phyloP scores from a whole-genome alignment of 108 stramenopile species.

The Parmales sp. region DNA sequence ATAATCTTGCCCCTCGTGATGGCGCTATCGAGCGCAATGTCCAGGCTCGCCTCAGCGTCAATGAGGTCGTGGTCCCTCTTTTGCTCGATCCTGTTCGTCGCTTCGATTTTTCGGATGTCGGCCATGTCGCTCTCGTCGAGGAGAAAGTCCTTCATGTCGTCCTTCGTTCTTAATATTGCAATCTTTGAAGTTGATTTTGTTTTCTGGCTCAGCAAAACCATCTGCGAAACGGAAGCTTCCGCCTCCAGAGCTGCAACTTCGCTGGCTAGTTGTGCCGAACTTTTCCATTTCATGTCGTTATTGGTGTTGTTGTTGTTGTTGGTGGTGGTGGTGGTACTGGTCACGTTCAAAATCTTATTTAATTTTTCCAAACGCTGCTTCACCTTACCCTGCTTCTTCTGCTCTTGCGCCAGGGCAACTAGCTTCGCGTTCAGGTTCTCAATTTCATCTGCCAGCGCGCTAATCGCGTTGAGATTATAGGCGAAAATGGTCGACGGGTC shows the following conservation, averaged over 20 bases:
- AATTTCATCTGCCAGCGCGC: background rate
- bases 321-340: too few species aligned
- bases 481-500: constrained; percentile 5
- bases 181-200: background rate
- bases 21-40: background rate
- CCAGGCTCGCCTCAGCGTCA: background rate
- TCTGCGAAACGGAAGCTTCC: background rate
- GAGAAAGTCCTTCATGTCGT: background rate
- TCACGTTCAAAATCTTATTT: too few species aligned
- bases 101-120: background rate
- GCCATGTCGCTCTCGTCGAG: background rate
- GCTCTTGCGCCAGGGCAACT: background rate
- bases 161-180: background rate
- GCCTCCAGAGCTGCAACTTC: background rate
- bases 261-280: background rate
- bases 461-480: constrained; percentile 3
- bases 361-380: too few species aligned
- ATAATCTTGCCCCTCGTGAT: constrained; percentile 1
- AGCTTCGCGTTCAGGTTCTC: background rate
- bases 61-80: background rate
- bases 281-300: constrained; percentile 8
- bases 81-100: background rate
- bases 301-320: too few species aligned
- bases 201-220: background rate
- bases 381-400: too few species aligned